These are phyloP conservation scores for Cyberlindnera bimundalis DNA, from an alignment of 805 yeast genomes.

Conservation along the genomic window DNA sequence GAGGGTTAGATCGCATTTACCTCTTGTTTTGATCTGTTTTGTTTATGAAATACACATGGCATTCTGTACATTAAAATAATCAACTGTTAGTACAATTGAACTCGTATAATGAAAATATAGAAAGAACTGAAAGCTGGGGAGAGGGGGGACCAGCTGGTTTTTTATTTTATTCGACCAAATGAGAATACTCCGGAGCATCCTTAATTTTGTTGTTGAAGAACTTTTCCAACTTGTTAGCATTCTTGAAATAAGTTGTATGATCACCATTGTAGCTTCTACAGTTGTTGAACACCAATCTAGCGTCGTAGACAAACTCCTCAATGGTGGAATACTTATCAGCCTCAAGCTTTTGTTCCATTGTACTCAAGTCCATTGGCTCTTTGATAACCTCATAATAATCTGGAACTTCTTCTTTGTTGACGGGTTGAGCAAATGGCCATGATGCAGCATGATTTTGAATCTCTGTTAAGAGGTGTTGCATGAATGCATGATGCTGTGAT, in stretches of 20 bases:
- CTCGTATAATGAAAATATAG: neutral
- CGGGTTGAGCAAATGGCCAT: constrained; percentile 97
- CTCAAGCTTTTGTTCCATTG: constrained; percentile 92
- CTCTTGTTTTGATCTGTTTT: no score
- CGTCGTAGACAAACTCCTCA: constrained; percentile 89
- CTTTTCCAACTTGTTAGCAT: constrained; percentile 91
- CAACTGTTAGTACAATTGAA: neutral
- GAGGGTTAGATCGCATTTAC: constrained; percentile 4
- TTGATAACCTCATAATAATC: constrained; percentile 95
- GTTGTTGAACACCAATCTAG: constrained; percentile 80
- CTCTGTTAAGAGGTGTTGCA: constrained; percentile 86
- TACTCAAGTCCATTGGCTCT: constrained; percentile 96
- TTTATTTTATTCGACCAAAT: constrained; percentile 41
- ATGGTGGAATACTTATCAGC: constrained; percentile 87
- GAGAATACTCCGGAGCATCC: constrained; percentile 91
- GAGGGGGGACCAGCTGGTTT: no score
- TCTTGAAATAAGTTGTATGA: constrained; percentile 90
- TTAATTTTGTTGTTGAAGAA: constrained; percentile 77
- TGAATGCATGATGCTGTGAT: constrained; percentile 90
- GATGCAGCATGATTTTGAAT: constrained; percentile 93
- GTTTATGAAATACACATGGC: neutral
- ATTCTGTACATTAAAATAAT: neutral
- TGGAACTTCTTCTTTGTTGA: constrained; percentile 88
- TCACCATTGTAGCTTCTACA: constrained; percentile 93
- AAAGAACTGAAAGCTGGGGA: constrained; percentile 2